These are phyloP conservation scores for Fusarium proliferatum DNA, from an alignment of 2,329 filamentous ascomycete genomes.

Conservation along the genomic window DNA sequence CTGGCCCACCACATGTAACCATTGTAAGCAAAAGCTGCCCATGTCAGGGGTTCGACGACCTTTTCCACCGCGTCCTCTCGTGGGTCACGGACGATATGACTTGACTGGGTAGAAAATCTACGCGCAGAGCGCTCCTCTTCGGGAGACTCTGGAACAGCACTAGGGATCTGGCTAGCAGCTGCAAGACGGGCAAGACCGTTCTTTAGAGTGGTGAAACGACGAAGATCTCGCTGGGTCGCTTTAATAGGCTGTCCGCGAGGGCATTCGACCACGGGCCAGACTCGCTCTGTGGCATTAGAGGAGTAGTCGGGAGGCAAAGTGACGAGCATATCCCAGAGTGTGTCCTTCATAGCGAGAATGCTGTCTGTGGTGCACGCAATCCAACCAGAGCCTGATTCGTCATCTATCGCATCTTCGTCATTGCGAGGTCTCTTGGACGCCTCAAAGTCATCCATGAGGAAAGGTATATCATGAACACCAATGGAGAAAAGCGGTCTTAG, in stretches of 20 bases:
- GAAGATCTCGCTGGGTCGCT: slow-evolving; percentile 90
- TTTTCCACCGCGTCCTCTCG: slow-evolving; percentile 63
- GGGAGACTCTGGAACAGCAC: slow-evolving; percentile 45
- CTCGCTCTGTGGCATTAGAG: slow-evolving; percentile 66
- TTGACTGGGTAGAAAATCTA: slow-evolving; percentile 45
- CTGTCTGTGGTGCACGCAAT: slow-evolving; percentile 96
- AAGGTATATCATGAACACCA: slow-evolving; percentile 91
- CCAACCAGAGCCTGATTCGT: slow-evolving; percentile 75
- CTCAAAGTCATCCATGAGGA: slow-evolving; percentile 73
- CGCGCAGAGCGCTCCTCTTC: slow-evolving; percentile 42
- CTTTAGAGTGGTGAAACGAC: slow-evolving; percentile 78
- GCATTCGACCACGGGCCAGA: slow-evolving; percentile 81
- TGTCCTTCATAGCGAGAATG: slow-evolving; percentile 86
- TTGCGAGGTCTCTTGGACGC: slow-evolving; percentile 54
- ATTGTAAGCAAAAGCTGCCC: slow-evolving; percentile 81
- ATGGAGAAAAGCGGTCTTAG: slow-evolving; percentile 90
- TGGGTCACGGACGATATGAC: slow-evolving; percentile 49
- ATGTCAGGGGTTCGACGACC: slow-evolving; percentile 72
- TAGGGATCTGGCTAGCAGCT: slow-evolving; percentile 35
- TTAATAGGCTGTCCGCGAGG: slow-evolving; percentile 74
- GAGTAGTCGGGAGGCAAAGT: slow-evolving; percentile 77
- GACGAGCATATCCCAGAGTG: slow-evolving; percentile 90
- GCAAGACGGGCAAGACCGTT: slow-evolving; percentile 67
- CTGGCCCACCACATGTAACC: slow-evolving; percentile 94
- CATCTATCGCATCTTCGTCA: slow-evolving; percentile 53